Evolutionary conservation across 371 early-diverging fungal species (phyloP).

Genomic region (Mortierella sp.): DNA sequence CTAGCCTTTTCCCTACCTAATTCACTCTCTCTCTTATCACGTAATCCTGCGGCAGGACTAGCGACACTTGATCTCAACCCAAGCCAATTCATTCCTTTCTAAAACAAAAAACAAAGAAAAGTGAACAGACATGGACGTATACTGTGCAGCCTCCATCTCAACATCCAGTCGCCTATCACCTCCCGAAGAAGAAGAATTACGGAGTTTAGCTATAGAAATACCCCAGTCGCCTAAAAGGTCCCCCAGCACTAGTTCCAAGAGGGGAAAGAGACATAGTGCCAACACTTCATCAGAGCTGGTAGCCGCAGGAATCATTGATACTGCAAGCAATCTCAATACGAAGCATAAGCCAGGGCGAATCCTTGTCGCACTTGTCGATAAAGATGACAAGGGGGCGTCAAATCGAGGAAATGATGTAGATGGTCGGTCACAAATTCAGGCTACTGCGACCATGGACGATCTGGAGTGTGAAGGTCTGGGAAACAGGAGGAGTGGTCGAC

Average conservation of each 20-base stretch:
- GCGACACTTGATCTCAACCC: neutral
- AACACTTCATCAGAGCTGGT: neutral
- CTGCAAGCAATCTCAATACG: neutral
- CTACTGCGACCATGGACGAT: slow-evolving; percentile 24
- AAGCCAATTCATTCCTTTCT: neutral
- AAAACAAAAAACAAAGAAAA: neutral
- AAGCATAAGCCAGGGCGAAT: neutral
- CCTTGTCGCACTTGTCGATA: slow-evolving; percentile 5
- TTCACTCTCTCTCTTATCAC: neutral
- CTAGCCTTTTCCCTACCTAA: neutral
- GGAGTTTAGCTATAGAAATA: neutral
- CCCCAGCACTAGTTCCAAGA: neutral
- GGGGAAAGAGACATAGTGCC: neutral
- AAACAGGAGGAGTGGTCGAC: neutral
- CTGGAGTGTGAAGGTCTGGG: slow-evolving; percentile 1
- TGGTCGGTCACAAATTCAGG: slow-evolving; percentile 16
- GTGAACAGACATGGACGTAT: slow-evolving; percentile 18
- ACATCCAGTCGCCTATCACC: slow-evolving; percentile 34
- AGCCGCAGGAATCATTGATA: neutral
- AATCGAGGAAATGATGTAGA: neutral
- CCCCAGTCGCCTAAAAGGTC: neutral
- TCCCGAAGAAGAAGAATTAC: slow-evolving; percentile 30
- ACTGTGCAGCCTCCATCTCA: slow-evolving; percentile 15
- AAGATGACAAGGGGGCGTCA: neutral
- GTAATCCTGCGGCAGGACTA: neutral